phyloP scores from a whole-genome alignment of 441 rosid species.

The Arabidopsis lyrata region DNA sequence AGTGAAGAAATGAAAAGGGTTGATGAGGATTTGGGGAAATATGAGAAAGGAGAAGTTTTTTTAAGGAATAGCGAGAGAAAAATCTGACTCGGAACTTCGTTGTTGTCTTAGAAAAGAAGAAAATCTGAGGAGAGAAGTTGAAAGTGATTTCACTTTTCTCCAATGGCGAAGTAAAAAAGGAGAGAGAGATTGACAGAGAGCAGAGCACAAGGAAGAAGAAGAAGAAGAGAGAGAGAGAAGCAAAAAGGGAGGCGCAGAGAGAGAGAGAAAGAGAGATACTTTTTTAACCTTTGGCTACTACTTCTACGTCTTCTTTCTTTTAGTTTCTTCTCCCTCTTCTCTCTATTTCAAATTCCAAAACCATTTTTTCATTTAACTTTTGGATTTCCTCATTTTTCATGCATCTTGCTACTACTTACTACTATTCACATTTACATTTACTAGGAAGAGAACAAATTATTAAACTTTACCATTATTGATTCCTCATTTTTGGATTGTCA shows the following conservation, averaged over 20 bases:
- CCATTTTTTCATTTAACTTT: constrained; percentile 20
- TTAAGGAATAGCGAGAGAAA: constrained; percentile 1
- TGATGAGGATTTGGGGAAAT: neutral
- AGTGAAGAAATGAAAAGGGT: neutral
- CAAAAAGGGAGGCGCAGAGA: constrained; percentile 29
- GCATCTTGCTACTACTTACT: neutral
- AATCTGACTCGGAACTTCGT: constrained; percentile 16
- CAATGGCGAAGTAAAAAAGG: constrained; percentile 31
- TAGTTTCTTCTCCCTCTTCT: constrained; percentile 48
- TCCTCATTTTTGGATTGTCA: too few relatives aligned
- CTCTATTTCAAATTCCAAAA: constrained; percentile 46
- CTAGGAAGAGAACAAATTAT: neutral
- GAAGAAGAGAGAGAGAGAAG: neutral
- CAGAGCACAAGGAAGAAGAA: constrained; percentile 18
- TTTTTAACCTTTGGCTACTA: constrained; percentile 29
- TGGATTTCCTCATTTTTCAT: neutral
- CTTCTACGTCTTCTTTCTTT: constrained; percentile 24
- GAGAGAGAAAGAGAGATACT: neutral
- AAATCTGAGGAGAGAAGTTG: constrained; percentile 25
- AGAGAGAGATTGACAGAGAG: constrained; percentile 22
- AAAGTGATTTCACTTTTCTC: constrained; percentile 39
- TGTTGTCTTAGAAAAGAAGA: constrained; percentile 23
- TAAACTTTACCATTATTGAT: neutral
- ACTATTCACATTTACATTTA: neutral
- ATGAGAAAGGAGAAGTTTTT: constrained; percentile 24